Conservation (phyloP, 371 early-diverging fungal genomes). For the Mucor circinelloides region DNA sequence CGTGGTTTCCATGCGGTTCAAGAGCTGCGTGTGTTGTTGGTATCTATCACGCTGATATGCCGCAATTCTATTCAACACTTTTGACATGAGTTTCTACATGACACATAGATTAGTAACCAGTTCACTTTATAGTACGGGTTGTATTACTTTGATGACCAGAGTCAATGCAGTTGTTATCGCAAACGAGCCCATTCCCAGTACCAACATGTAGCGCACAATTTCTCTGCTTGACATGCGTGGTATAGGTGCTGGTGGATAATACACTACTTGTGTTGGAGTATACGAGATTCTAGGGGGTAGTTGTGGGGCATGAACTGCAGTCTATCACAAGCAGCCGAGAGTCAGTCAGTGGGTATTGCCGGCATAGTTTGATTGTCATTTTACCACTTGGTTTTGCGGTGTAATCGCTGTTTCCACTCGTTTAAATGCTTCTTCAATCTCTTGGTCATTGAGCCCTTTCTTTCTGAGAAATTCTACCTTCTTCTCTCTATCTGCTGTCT, state of each 20-base stretch:
- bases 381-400: background rate
- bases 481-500: constrained; percentile 54
- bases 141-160: constrained; percentile 37
- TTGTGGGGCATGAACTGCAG: background rate
- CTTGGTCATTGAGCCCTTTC: constrained; percentile 58
- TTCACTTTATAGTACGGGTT: background rate
- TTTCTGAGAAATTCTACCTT: constrained; percentile 61
- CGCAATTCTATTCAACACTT: constrained; percentile 9
- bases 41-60: constrained; percentile 20
- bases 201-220: constrained; percentile 27
- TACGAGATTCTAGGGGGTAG: constrained; percentile 13
- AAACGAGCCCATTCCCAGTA: constrained; percentile 33
- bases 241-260: constrained; percentile 27
- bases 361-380: background rate
- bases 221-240: constrained; percentile 27
- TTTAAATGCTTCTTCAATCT: constrained; percentile 60
- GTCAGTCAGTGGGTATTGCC: background rate
- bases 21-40: background rate
- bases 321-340: background rate
- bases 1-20: background rate
- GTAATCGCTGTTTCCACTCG: constrained; percentile 17
- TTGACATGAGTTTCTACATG: constrained; percentile 18
- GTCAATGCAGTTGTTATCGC: constrained; percentile 32
- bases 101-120: background rate
- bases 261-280: constrained; percentile 22